These are phyloP conservation scores for Tetracentron sinense DNA, from an alignment of 164 flowering plant species.

Conservation along the genomic window DNA sequence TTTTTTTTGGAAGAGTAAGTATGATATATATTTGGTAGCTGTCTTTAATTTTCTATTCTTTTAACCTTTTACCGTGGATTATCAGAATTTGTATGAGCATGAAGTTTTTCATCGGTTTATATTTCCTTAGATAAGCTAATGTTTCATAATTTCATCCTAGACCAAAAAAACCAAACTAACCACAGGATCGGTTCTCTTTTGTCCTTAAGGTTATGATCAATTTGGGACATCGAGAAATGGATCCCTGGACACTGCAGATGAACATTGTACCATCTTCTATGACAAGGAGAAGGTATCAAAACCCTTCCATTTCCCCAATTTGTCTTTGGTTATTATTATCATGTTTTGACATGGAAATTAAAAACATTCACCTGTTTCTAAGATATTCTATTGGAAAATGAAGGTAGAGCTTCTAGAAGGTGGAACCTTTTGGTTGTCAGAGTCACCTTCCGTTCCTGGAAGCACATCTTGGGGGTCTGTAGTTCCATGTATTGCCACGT, in stretches of 20 bases:
- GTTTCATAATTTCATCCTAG: not conserved
- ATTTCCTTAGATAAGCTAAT: not conserved
- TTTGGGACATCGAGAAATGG: slow-evolving; percentile 96
- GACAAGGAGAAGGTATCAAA: slow-evolving; percentile 79
- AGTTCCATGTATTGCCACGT: slow-evolving; percentile 90
- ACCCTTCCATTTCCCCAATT: not conserved
- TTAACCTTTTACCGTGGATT: too few species aligned
- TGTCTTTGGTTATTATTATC: not conserved
- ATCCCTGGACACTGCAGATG: slow-evolving; percentile 74
- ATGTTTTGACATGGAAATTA: not conserved
- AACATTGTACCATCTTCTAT: slow-evolving; percentile 82
- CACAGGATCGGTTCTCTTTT: not conserved
- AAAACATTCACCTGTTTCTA: not conserved
- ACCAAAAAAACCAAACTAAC: not conserved
- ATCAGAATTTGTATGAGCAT: too few species aligned
- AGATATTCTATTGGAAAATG: slow-evolving; percentile 15
- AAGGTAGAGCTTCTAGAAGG: slow-evolving; percentile 94
- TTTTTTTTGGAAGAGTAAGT: too few species aligned
- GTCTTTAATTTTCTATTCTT: too few species aligned
- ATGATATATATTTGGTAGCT: too few species aligned
- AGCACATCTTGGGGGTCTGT: slow-evolving; percentile 86
- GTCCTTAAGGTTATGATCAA: slow-evolving; percentile 62
- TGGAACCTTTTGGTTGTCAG: slow-evolving; percentile 97
- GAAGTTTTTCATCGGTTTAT: too few species aligned
- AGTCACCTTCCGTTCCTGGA: slow-evolving; percentile 96